Conservation (phyloP, 768 basidiomycete genomes). For the Psilocybe tampanensis region DNA sequence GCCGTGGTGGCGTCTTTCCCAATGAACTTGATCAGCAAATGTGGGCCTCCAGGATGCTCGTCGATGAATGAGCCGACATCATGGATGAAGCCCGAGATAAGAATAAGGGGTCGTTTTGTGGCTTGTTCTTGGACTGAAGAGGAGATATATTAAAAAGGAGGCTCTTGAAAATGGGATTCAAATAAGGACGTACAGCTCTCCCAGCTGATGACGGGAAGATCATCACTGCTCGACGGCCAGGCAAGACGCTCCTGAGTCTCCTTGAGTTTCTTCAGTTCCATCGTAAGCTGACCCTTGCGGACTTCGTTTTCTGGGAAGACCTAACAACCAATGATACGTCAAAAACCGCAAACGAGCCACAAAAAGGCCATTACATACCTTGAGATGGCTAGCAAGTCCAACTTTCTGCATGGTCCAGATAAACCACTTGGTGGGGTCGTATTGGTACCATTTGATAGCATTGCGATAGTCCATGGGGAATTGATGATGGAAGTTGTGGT, state of each 20-base stretch:
- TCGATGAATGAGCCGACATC: conserved; percentile 84
- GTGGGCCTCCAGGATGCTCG: conserved; percentile 91
- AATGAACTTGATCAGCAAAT: conserved; percentile 80
- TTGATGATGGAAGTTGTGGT: conserved; percentile 97
- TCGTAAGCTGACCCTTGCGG: conserved; percentile 90
- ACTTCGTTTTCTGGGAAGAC: conserved; percentile 60
- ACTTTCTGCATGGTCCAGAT: conserved; percentile 62
- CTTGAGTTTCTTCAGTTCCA: conserved; percentile 89
- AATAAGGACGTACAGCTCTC: conserved; percentile 66
- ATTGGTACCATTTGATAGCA: conserved; percentile 94
- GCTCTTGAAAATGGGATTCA: too few relatives aligned
- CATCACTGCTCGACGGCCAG: conserved; percentile 79
- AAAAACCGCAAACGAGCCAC: neutral
- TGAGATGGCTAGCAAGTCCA: conserved; percentile 74
- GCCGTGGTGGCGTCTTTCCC: conserved; percentile 92
- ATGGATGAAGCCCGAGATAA: conserved; percentile 92
- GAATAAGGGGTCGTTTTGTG: conserved; percentile 76
- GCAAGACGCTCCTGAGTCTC: conserved; percentile 72
- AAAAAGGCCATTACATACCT: conserved; percentile 38
- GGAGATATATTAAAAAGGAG: conserved; percentile 5
- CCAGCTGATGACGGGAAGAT: conserved; percentile 85
- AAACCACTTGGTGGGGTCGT: conserved; percentile 94
- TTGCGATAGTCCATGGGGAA: conserved; percentile 99
- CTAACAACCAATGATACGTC: conserved; percentile 19
- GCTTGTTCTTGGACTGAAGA: conserved; percentile 75